Evolutionary conservation across 2,329 filamentous ascomycete species (phyloP).

Genomic region (Diplodia sapinea): DNA sequence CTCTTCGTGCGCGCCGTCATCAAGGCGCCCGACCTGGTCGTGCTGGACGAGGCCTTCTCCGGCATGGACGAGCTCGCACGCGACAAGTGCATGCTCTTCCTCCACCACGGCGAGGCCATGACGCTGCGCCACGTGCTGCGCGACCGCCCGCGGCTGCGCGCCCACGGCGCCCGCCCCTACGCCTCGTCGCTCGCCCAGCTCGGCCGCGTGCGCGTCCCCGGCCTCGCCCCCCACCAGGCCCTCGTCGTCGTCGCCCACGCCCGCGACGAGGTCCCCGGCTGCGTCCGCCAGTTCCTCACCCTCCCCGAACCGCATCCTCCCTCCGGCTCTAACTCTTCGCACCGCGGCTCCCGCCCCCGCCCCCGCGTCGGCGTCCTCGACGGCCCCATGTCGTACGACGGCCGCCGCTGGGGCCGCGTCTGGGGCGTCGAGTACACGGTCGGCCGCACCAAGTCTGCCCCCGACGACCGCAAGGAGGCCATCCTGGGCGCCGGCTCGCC

Average conservation of each 20-base stretch:
- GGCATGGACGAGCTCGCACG: constrained; percentile 65
- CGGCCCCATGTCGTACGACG: constrained; percentile 64
- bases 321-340: too few species aligned
- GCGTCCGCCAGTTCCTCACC: constrained; percentile 83
- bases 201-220: constrained; percentile 60
- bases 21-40: constrained; percentile 54
- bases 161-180: constrained; percentile 37
- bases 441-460: too few species aligned
- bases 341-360: constrained; percentile 62
- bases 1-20: constrained; percentile 71
- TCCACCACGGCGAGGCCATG: constrained; percentile 59
- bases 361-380: constrained; percentile 70
- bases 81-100: constrained; percentile 85
- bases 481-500: not conserved
- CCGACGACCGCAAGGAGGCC: not conserved
- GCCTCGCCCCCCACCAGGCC: constrained; percentile 74
- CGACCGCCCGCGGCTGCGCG: not conserved
- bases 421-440: constrained; percentile 52
- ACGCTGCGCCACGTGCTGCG: constrained; percentile 44
- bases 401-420: constrained; percentile 67
- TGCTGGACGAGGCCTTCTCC: constrained; percentile 59
- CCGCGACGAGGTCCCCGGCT: constrained; percentile 85
- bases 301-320: constrained; percentile 67
- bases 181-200: constrained; percentile 51
- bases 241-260: constrained; percentile 92